Evolutionary conservation across 371 early-diverging fungal species (phyloP).

Genomic region (Syncephalastrum monosporum): DNA sequence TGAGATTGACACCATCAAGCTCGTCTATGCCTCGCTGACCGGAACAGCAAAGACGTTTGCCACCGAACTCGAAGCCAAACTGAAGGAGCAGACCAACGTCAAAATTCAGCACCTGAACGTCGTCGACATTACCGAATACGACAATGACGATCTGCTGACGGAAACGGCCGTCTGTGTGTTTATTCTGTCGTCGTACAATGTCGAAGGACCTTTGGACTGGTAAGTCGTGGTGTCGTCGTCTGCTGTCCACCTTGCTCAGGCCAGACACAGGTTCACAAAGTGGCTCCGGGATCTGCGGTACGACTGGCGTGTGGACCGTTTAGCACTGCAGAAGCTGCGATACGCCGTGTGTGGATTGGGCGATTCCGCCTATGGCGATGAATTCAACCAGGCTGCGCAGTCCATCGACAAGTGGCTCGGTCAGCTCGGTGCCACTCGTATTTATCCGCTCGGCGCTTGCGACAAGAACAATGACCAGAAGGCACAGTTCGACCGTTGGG

Average conservation of each 20-base stretch:
- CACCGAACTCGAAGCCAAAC: slow-evolving; percentile 26
- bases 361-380: slow-evolving; percentile 69
- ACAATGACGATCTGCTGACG: slow-evolving; percentile 66
- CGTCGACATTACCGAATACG: slow-evolving; percentile 68
- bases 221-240: slow-evolving; percentile 8
- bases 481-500: slow-evolving; percentile 58
- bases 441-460: slow-evolving; percentile 67
- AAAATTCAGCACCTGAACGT: slow-evolving; percentile 30
- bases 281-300: slow-evolving; percentile 70
- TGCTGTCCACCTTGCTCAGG: not conserved
- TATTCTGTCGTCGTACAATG: slow-evolving; percentile 70
- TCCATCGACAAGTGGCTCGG: slow-evolving; percentile 67
- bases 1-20: slow-evolving; percentile 41
- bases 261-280: slow-evolving; percentile 31
- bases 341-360: slow-evolving; percentile 79
- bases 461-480: slow-evolving; percentile 67
- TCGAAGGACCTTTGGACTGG: slow-evolving; percentile 75
- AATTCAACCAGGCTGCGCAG: slow-evolving; percentile 61
- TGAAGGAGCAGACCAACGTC: slow-evolving; percentile 21
- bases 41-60: slow-evolving; percentile 53
- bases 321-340: slow-evolving; percentile 54
- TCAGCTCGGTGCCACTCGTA: slow-evolving; percentile 66
- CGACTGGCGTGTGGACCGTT: slow-evolving; percentile 69
- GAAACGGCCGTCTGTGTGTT: slow-evolving; percentile 65
- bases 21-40: slow-evolving; percentile 50